phyloP scores from a whole-genome alignment of 495 filamentous ascomycete species.

The Talaromyces liani region DNA sequence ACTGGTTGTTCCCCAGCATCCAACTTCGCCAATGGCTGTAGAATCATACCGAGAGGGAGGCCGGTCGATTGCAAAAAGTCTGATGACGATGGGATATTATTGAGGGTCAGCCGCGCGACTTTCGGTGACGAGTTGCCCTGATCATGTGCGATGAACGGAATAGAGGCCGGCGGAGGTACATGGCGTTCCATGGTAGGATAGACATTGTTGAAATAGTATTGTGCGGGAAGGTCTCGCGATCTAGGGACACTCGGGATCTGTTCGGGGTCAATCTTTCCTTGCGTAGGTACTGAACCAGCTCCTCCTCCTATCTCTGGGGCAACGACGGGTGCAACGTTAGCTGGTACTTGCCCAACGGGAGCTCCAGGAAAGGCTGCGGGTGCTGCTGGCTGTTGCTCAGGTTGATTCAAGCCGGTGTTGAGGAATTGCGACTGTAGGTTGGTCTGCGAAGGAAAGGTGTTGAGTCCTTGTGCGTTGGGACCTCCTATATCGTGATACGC shows the following conservation, averaged over 20 bases:
- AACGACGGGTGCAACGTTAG: conserved; percentile 43
- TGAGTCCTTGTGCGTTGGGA: conserved; percentile 53
- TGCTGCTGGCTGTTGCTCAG: conserved; percentile 25
- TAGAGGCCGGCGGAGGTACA: conserved; percentile 78
- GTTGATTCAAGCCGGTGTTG: conserved; percentile 55
- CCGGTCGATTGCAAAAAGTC: conserved; percentile 74
- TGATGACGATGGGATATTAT: conserved; percentile 76
- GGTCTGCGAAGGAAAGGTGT: conserved; percentile 54
- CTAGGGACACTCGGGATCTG: conserved; percentile 88
- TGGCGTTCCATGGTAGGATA: conserved; percentile 94
- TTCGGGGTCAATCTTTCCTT: conserved; percentile 80
- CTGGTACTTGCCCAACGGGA: conserved; percentile 42
- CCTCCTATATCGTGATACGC: conserved; percentile 84
- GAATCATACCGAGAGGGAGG: conserved; percentile 76
- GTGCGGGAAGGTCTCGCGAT: conserved; percentile 71
- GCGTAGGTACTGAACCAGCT: conserved; percentile 46
- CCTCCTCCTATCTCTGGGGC: conserved; percentile 46
- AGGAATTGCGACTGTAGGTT: conserved; percentile 58
- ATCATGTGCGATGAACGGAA: conserved; percentile 86
- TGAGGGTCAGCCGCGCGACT: conserved; percentile 83
- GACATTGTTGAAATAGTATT: conserved; percentile 77
- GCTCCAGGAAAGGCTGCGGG: conserved; percentile 47
- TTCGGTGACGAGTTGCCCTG: conserved; percentile 97
- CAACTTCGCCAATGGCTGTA: conserved; percentile 82
- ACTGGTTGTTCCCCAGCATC: conserved; percentile 82